phyloP scores from a whole-genome alignment of 176 grass and related monocot genomes.

The Carex littledalei region DNA sequence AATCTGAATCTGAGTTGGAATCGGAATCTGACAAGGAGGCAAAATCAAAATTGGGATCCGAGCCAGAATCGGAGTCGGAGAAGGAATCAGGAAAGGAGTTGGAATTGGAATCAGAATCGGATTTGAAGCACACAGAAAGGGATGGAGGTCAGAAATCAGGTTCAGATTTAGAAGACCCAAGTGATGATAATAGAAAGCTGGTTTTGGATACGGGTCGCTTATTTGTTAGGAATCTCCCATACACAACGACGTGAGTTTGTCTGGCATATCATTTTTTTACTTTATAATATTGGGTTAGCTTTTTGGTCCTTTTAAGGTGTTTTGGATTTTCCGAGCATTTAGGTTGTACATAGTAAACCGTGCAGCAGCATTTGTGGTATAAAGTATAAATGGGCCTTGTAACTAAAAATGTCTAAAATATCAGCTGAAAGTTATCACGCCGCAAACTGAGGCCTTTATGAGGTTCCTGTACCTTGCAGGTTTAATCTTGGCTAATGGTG shows the following conservation, averaged over 20 bases:
- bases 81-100: constrained; percentile 27
- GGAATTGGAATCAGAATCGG: constrained; percentile 28
- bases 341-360: not conserved
- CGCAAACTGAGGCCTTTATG: not conserved
- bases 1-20: constrained; percentile 40
- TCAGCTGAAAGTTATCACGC: not conserved
- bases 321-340: not conserved
- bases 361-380: not conserved
- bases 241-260: constrained; percentile 68
- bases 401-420: not conserved
- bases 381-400: not conserved
- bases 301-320: not conserved
- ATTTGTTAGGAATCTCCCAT: constrained; percentile 88
- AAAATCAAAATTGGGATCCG: constrained; percentile 33
- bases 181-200: constrained; percentile 55
- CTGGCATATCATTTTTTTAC: not conserved
- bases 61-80: constrained; percentile 16
- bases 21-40: constrained; percentile 39
- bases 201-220: constrained; percentile 80
- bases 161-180: constrained; percentile 37
- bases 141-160: constrained; percentile 26
- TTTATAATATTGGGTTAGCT: not conserved
- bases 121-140: constrained; percentile 20
- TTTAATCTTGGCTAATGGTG: not conserved
- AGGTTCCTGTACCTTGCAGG: not conserved